phyloP scores from a whole-genome alignment of 257 asterid species.

The Petunia axillaris region DNA sequence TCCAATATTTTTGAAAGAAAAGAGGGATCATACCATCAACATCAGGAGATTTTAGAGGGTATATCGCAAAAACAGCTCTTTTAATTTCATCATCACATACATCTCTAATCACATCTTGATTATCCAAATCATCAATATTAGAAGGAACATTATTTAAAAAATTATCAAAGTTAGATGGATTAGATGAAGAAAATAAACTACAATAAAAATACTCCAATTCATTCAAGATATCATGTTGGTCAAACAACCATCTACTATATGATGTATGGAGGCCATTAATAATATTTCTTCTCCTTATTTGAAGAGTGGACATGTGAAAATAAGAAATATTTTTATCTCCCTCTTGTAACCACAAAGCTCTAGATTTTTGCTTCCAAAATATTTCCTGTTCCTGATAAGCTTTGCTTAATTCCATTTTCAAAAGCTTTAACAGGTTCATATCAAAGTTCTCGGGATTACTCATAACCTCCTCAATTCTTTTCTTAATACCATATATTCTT shows the following conservation, averaged over 20 bases:
- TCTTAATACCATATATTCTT: neutral
- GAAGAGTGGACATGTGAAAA: neutral
- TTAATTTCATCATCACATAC: neutral
- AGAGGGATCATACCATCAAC: too few relatives aligned
- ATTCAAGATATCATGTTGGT: neutral
- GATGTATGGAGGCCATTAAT: neutral
- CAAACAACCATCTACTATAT: neutral
- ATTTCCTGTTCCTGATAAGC: neutral
- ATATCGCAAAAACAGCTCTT: neutral
- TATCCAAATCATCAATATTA: neutral
- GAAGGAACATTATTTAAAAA: neutral
- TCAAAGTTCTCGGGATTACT: neutral
- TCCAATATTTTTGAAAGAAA: too few relatives aligned
- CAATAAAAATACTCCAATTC: neutral
- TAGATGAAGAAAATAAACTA: too few relatives aligned
- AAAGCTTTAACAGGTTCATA: neutral
- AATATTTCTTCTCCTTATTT: too few relatives aligned
- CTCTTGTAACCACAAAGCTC: neutral
- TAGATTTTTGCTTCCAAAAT: neutral
- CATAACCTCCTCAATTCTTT: neutral
- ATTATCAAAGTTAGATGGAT: neutral
- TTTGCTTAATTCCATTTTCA: neutral
- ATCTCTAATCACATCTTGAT: neutral
- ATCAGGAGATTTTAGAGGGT: too few relatives aligned
- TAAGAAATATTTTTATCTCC: neutral